phyloP scores from a whole-genome alignment of 1,284 basidiomycete species.

The Pseudozyma tsukubaensis region DNA sequence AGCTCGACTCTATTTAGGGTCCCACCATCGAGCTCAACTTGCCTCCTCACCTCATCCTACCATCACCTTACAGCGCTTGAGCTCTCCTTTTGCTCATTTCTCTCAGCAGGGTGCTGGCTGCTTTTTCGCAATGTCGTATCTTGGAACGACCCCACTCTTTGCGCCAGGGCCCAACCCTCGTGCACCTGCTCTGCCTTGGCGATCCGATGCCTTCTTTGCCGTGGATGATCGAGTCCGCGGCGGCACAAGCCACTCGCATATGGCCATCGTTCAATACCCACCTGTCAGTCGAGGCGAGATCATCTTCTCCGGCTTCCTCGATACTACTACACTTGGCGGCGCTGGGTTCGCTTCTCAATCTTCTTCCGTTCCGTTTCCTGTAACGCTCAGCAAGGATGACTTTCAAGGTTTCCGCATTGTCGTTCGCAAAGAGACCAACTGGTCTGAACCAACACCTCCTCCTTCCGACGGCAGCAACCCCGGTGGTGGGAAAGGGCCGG shows the following conservation, averaged over 20 bases:
- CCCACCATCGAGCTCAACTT: no score
- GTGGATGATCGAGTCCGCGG: conserved; percentile 72
- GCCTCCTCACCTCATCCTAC: no score
- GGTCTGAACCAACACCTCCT: conserved; percentile 15
- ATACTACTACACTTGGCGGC: conserved; percentile 72
- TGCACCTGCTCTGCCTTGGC: conserved; percentile 43
- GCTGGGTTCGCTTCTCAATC: conserved; percentile 73
- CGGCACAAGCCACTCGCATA: conserved; percentile 69
- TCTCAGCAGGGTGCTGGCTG: not conserved
- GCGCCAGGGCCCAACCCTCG: conserved; percentile 40
- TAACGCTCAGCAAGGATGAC: conserved; percentile 25
- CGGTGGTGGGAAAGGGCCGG: conserved; percentile 45
- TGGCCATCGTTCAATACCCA: conserved; percentile 60
- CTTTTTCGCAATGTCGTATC: conserved; percentile 32
- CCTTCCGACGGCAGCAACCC: conserved; percentile 15
- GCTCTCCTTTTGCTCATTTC: not conserved
- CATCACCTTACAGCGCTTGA: not conserved
- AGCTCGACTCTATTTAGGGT: no score
- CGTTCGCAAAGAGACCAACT: conserved; percentile 28
- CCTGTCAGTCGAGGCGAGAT: conserved; percentile 39
- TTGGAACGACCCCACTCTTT: conserved; percentile 37
- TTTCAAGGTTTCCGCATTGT: conserved; percentile 44
- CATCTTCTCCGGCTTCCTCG: conserved; percentile 57
- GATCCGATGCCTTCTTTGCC: conserved; percentile 65
- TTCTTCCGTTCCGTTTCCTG: conserved; percentile 52